Evolutionary conservation across 2,329 filamentous ascomycete species (phyloP).

Genomic region (Cercospora sojina): DNA sequence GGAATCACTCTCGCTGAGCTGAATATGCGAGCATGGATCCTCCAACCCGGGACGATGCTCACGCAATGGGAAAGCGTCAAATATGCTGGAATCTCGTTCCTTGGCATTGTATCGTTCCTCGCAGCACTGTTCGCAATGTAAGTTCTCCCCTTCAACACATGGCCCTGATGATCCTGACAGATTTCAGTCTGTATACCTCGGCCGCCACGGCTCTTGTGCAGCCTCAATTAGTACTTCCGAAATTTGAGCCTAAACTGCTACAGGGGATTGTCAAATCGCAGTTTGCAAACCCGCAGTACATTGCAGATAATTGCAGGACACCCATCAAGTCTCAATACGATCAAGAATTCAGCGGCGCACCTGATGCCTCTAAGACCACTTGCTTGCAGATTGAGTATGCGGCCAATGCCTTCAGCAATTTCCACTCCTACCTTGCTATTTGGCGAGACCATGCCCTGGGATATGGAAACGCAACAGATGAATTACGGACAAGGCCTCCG

Average conservation of each 20-base stretch:
- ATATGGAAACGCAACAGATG: slow-evolving; percentile 43
- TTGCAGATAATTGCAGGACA: slow-evolving; percentile 58
- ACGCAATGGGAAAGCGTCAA: slow-evolving; percentile 66
- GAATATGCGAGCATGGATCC: slow-evolving; percentile 70
- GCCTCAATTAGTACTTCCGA: slow-evolving; percentile 65
- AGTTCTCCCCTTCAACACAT: neutral
- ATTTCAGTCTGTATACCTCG: slow-evolving; percentile 63
- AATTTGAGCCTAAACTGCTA: slow-evolving; percentile 52
- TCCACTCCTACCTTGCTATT: slow-evolving; percentile 52
- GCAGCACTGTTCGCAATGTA: slow-evolving; percentile 63
- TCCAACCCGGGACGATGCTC: slow-evolving; percentile 62
- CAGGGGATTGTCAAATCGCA: slow-evolving; percentile 58
- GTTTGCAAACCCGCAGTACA: slow-evolving; percentile 63
- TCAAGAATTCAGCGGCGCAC: slow-evolving; percentile 36
- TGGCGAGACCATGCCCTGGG: slow-evolving; percentile 55
- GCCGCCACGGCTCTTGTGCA: slow-evolving; percentile 73
- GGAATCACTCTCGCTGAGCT: slow-evolving; percentile 75
- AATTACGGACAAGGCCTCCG: slow-evolving; percentile 53
- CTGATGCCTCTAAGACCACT: slow-evolving; percentile 41
- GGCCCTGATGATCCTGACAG: neutral
- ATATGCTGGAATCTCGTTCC: slow-evolving; percentile 61
- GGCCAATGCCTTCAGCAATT: slow-evolving; percentile 68
- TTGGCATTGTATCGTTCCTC: slow-evolving; percentile 64
- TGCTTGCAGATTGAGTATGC: slow-evolving; percentile 70
- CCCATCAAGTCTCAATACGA: slow-evolving; percentile 55